Evolutionary conservation across 805 yeast genomes (phyloP), one percentile per base, ranked within the genome.

Genomic region (Grigorovia transvaalensis): DNA sequence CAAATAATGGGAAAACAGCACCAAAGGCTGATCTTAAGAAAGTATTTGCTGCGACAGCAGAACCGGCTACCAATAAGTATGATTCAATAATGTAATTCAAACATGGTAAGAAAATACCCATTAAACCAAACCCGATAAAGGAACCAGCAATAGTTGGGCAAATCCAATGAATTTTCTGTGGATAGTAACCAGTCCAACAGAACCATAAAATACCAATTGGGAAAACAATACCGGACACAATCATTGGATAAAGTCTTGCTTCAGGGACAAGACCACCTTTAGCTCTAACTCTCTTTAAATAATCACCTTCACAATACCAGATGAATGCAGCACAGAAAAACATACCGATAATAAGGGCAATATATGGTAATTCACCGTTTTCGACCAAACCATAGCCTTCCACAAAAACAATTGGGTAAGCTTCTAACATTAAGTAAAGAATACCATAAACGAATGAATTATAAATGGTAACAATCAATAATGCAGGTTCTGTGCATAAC

Each of bases 191-290:
- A 9, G 91, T 73, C 96, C 96, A 89, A 52, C 86, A 79, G 66
- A 89, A 74, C 96, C 96, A 85, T 61, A 88, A 74, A 55, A 88
- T 71, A 50, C 96, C 96, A 50, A 80, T 72, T 30, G 95, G 84
- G 72, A 89, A 87, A 9, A 76, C 63, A 50, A 86, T 56, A 23
- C 83, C 81, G 35, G 95, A 90, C 45, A 76, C 67, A 69, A 87
- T 77, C 84, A 88, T 79, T 38, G 90, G 81, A 17, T 82, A 80
- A 52, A 89, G 72, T 67, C 96, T 80, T 40, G 82, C 84, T 67
- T 89, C 96, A 0, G 96, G 95, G 18, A 82, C 77, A 55, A 70
- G 73, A 47, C 82, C 82, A 43, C 76, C 77, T 61, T 81, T 80
- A n/a, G 64, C 71, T 38, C 60, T 68, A 62, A 83, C 71, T 33